Evolutionary conservation across 2,329 filamentous ascomycete species (phyloP), one percentile per base, ranked within the genome.

Genomic region (Cordyceps sp.): DNA sequence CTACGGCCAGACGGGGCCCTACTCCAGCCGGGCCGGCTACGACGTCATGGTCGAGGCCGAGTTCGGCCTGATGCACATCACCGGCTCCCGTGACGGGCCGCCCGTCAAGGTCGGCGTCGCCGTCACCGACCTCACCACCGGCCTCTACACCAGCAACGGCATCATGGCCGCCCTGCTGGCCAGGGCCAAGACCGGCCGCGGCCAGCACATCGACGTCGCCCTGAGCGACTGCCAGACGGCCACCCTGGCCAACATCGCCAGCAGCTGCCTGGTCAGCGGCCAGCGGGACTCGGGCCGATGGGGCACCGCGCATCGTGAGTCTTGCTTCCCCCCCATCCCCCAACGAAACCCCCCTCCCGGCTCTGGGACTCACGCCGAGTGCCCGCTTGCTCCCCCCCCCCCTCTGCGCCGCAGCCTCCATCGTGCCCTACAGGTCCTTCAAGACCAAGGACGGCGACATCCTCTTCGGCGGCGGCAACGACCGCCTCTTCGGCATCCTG

Each of bases 11-110:
- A 93, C 82, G 1, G 90, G 90, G 0, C 90, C 90, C 0, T 93
- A 93, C 54, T 73, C 78, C 6, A 71, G 75, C 40, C 70, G 90
- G 12, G 85, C 90, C 4, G 90, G 90, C 5, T 98, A 98, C 63
- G 90, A 98, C 55, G 90, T 98, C 43, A 98, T 98, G 88, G 88
- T 98, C 10, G 90, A 98, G 61, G 90, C 90, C 37, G 90, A 96
- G 52, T 86, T 98, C 58, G 90, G 90, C 1, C 60, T 98, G 35
- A 98, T 98, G 90, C 90, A 98, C 57, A 96, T 98, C 45, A 98
- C 90, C 0, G 90, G 90, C 21, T 70, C 71, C 38, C 69, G 86
- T 34, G 80, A 93, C 45, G 85, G 88, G 0, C 79, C 85, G 2
- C 90, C 90, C 0, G 90, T 94, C 25, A 98, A 98, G 58, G 90